Evolutionary conservation across 352 stramenopile genomes (phyloP), one percentile per base, ranked within the genome.

Genomic region (Phytopythium ostracodes): DNA sequence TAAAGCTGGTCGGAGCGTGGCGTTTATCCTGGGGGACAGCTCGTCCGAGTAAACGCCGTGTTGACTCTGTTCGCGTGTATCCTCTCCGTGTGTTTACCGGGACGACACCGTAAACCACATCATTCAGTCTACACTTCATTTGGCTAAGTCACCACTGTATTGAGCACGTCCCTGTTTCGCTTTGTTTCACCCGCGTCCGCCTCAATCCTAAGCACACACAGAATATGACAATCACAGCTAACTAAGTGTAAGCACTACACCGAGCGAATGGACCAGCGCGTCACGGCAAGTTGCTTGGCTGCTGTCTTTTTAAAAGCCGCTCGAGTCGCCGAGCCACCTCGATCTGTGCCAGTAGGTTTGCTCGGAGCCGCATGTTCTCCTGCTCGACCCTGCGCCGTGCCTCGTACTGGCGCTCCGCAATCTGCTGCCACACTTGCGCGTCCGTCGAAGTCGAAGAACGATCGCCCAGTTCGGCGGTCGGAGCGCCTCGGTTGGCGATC

Each of bases 361-460:
- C 27, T n/a, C 44, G 20, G 27, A 62, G 43, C 7, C 56, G 56
- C 43, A 33, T 31, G 44, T 62, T 62, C 27, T 62, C 56, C 10
- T 55, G 42, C 33, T 62, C 56, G 55, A 60, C 55, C 8, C 25
- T 27, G 25, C 55, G 24, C 7, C 55, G 55, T 17, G 36, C 55
- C 27, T 60, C 40, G 24, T 60, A 60, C 20, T 60, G 55, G n/a
- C 55, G 55, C 55, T 60, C 55, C 11, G 55, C 55, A 15, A 60
- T 51, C 38, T 60, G 55, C 6, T 44, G 55, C 55, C 55, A 60
- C 40, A 60, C 27, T 1, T 12, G 17, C 24, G 42, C 38, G n/a
- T 51, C 40, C 15, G 22, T 9, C 35, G 25, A 10, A 36, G 11
- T 8, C 9, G 49, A 33, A 40, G n/a, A 29, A 27, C 8, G n/a